Evolutionary conservation across 148 eudicot genomes (phyloP).

Genomic region (Rhododendron vialii): DNA sequence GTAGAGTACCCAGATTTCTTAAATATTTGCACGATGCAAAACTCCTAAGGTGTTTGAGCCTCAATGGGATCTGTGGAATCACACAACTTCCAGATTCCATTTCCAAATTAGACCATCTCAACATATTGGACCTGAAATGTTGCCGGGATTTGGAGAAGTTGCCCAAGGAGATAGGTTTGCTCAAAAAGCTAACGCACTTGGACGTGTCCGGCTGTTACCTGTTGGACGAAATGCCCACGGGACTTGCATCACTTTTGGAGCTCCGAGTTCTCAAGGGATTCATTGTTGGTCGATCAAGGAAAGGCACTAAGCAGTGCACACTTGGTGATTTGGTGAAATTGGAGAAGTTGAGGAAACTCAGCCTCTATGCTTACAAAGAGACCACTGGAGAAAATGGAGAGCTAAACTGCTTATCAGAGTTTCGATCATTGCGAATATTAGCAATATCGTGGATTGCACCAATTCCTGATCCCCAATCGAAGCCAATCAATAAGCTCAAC

Average conservation of each 20-base stretch:
- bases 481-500: not conserved
- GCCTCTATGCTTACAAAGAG: not conserved
- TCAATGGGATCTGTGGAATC: not conserved
- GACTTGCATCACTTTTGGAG: not conserved
- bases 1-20: not conserved
- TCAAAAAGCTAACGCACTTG: not conserved
- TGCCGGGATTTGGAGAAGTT: not conserved
- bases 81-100: not conserved
- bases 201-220: not conserved
- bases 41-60: not conserved
- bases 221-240: not conserved
- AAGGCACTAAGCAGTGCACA: not conserved
- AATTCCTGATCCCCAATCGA: not conserved
- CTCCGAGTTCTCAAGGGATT: conserved; percentile 2
- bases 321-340: not conserved
- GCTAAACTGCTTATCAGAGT: not conserved
- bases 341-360: not conserved
- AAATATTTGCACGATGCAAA: not conserved
- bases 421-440: not conserved
- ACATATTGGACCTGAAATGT: not conserved
- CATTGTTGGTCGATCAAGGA: not conserved
- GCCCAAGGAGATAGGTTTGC: not conserved
- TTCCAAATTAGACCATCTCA: not conserved
- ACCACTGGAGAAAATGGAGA: not conserved
- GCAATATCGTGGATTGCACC: not conserved